Percentiles rank a stretch among this genome's conserved stretches.
Conservation (phyloP, 805 yeast genomes). For the Hemisphaericaspora nanyangensis region DNA sequence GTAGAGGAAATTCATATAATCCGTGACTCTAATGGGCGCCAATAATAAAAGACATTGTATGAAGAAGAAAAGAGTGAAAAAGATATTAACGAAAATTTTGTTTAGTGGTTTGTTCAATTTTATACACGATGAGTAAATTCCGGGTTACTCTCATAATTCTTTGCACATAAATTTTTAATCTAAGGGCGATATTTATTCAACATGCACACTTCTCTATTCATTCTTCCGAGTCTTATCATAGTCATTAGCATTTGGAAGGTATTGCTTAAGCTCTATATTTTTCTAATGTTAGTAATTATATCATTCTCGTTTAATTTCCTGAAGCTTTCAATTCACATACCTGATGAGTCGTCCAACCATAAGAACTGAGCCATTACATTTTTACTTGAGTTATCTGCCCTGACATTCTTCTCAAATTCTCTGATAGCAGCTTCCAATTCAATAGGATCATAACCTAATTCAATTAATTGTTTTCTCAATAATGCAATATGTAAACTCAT, state of each 20-base stretch:
- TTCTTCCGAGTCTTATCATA: constrained; percentile 39
- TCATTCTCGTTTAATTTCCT: no score
- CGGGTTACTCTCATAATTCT: not conserved
- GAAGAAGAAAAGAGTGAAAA: constrained; percentile 18
- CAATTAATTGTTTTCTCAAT: constrained; percentile 55
- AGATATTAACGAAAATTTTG: no score
- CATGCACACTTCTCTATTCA: not conserved
- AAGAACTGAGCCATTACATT: constrained; percentile 52
- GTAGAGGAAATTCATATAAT: constrained; percentile 45
- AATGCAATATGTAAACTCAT: constrained; percentile 67
- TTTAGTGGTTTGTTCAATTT: no score
- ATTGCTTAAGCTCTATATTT: constrained; percentile 39
- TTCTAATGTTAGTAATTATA: not conserved
- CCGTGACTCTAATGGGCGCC: constrained; percentile 88
- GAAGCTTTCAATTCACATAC: no score
- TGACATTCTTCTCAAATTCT: constrained; percentile 58
- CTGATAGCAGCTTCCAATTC: constrained; percentile 47
- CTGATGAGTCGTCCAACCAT: constrained; percentile 56
- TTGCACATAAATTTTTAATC: no score
- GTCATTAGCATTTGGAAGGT: constrained; percentile 58
- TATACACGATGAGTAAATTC: no score
- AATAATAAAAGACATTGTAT: constrained; percentile 44
- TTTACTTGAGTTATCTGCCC: constrained; percentile 51
- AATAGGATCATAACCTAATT: constrained; percentile 56
- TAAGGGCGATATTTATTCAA: no score